Base-by-base conservation (phyloP, 148 eudicot genomes). In the Fallopia convolvulus region DNA sequence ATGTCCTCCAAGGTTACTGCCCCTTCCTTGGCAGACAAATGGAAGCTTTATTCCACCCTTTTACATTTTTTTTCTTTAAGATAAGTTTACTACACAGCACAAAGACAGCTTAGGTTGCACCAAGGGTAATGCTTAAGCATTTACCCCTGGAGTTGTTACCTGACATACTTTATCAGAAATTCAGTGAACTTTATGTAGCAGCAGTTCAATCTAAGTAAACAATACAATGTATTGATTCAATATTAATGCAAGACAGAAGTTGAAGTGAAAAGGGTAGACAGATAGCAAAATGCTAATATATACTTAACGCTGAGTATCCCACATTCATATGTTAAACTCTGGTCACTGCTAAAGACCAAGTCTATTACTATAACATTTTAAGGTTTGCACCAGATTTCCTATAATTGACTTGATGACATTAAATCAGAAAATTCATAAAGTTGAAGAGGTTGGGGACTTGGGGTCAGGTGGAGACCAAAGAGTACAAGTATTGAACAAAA, bases 71-170 rank as follows among this genome's bases (percentile, higher is more conserved):
- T 36, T 12, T 66, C 20, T 36, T 66, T 36, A 15, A 66, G 7
- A 33, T 36, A 66, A 66, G 21, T 66, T 4, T 33, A 36, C 44
- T 33, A 66, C 20, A 66, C 17, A 66, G 9, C 15, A 33, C 72
- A 30, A 6, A 12, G 21, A 36, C 70, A 63, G 40, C 2, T 63
- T 63, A 63, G 40, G 6, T 66, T 30, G 70, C 8, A 30, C 70
- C 39, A 63, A 63, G 70, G 30, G 70, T 63, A 63, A 63, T 63
- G 70, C 9, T 63, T 63, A 8, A 66, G 42, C 72, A 66, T 13
- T 66, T 14, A 63, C 15, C 70, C 17, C 72, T 36, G 4, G 44
- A 36, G 20, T 66, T 66, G 46, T 66, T 36, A 66, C 9, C 33
- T 66, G 44, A 36, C 68, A 66, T 66, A 66, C 44, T 36, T 15